Evolutionary conservation across 2,329 filamentous ascomycete species (phyloP).

Genomic region (Monosporascus cannonballus): DNA sequence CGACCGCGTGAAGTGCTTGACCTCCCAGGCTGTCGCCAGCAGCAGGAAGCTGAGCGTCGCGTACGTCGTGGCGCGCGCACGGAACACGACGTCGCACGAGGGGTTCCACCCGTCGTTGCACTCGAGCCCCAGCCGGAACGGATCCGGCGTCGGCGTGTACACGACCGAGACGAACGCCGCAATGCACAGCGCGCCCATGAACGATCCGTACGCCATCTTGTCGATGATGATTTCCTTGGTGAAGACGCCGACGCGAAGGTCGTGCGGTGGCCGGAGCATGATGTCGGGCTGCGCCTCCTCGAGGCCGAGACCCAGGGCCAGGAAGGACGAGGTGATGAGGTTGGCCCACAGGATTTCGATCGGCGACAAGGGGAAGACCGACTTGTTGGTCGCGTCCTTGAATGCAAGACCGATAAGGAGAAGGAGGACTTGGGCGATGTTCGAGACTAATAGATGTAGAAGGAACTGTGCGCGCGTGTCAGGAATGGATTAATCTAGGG

Average conservation of each 20-base stretch:
- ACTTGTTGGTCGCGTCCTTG: conserved; percentile 51
- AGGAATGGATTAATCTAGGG: not conserved
- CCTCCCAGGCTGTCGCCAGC: conserved; percentile 66
- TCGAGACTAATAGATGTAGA: conserved; percentile 62
- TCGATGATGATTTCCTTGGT: conserved; percentile 59
- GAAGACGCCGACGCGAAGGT: conserved; percentile 54
- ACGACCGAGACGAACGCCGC: conserved; percentile 54
- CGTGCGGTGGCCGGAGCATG: conserved; percentile 58
- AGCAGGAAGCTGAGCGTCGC: conserved; percentile 63
- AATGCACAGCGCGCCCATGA: conserved; percentile 57
- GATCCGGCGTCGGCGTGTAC: conserved; percentile 29
- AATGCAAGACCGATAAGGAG: conserved; percentile 65
- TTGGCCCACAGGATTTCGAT: conserved; percentile 75
- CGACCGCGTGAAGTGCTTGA: conserved; percentile 63
- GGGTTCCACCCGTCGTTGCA: conserved; percentile 52
- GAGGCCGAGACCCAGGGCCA: conserved; percentile 66
- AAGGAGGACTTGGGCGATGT: conserved; percentile 63
- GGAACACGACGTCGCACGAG: conserved; percentile 52
- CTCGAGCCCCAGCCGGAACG: conserved; percentile 42
- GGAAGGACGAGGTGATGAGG: conserved; percentile 64
- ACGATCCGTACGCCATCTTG: conserved; percentile 60
- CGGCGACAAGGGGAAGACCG: conserved; percentile 65
- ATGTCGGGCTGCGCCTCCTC: conserved; percentile 65
- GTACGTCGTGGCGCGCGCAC: conserved; percentile 63
- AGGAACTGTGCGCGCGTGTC: conserved; percentile 37